Evolutionary conservation across 768 basidiomycete genomes (phyloP).

Genomic region (Heimioporus sp.): DNA sequence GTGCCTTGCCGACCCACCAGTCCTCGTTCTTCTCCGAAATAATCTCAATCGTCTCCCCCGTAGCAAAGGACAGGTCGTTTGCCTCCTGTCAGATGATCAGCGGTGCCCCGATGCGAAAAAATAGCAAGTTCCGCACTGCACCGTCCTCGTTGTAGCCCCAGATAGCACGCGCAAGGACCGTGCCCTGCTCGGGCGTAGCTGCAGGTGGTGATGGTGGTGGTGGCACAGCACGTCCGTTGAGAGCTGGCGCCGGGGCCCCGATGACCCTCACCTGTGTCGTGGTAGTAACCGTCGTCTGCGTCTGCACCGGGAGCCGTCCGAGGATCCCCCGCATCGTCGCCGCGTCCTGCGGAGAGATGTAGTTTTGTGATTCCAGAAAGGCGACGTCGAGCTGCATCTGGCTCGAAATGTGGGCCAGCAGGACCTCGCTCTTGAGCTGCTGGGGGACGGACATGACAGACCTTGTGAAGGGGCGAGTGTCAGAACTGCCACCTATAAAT

Average conservation of each 20-base stretch:
- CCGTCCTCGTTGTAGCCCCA: constrained; percentile 70
- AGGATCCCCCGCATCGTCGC: constrained; percentile 40
- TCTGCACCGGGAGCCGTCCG: constrained; percentile 39
- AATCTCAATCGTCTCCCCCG: constrained; percentile 78
- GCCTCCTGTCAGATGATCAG: constrained; percentile 43
- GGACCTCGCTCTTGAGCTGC: constrained; percentile 26
- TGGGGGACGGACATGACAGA: constrained; percentile 15
- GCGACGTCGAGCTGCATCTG: constrained; percentile 57
- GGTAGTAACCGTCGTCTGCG: constrained; percentile 16
- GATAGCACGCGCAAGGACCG: constrained; percentile 46
- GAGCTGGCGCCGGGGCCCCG: not conserved
- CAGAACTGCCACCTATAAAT: constrained; percentile 7
- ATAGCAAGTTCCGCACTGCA: constrained; percentile 32
- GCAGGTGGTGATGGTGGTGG: constrained; percentile 9
- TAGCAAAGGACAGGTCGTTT: constrained; percentile 74
- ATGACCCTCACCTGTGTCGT: constrained; percentile 11
- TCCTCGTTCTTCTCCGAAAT: constrained; percentile 78
- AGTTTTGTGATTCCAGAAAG: constrained; percentile 55
- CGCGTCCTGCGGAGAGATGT: constrained; percentile 50
- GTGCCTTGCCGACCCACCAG: constrained; percentile 79
- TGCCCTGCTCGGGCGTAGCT: constrained; percentile 3
- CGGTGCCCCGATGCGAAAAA: not conserved
- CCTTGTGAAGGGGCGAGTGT: not conserved
- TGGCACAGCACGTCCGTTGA: constrained; percentile 16
- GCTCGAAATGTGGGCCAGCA: constrained; percentile 54